Evolutionary conservation across 2,329 filamentous ascomycete species (phyloP), one percentile per base, ranked within the genome.

Genomic region (Ophiognomonia clavigignenti-juglandacearum): DNA sequence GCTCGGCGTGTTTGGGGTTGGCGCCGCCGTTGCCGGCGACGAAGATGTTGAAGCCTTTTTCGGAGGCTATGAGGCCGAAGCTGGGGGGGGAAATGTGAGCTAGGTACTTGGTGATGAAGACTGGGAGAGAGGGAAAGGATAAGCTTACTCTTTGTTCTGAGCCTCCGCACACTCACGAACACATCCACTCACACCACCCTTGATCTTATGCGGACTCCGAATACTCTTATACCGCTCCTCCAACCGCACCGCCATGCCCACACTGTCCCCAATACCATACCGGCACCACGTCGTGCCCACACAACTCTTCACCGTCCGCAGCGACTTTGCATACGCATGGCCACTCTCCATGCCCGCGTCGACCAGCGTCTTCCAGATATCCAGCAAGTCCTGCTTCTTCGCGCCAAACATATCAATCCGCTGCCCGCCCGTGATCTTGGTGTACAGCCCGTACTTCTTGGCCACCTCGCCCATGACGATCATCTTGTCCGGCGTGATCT

Each of bases 221-320:
- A 96, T 86, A 59, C 86, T 88, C 75, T 96, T 96, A 68, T 96
- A 96, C 38, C 90, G 80, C 69, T 95, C 87, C 66, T 96, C 90
- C 1, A 95, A 68, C 4, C 88, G 78, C 14, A 96, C 83, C 0
- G 90, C 90, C 85, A 96, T 88, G 10, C 90, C 90, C 1, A 96
- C 90, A 63, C 86, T 90, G 67, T 96, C 90, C 23, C 88, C 88
- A 46, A 96, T 84, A 44, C 90, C 90, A 58, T 85, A 96, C 2
- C 90, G 78, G 60, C 90, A 96, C 90, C 90, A 96, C 1, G 88
- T 91, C 1, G 86, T 90, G 19, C 90, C 90, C 1, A 96, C 90
- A 57, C 90, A 96, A 51, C 85, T 89, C 75, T 96, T 96, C 60
- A 96, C 88, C 0, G 90, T 95, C 37, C 90, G 77, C 38, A 96